A percentile compares a stretch with the other conserved stretches of the same genome.
These are phyloP conservation scores for Daldinia sp. DNA, from an alignment of 2,329 filamentous ascomycete genomes.

Conservation along the genomic window DNA sequence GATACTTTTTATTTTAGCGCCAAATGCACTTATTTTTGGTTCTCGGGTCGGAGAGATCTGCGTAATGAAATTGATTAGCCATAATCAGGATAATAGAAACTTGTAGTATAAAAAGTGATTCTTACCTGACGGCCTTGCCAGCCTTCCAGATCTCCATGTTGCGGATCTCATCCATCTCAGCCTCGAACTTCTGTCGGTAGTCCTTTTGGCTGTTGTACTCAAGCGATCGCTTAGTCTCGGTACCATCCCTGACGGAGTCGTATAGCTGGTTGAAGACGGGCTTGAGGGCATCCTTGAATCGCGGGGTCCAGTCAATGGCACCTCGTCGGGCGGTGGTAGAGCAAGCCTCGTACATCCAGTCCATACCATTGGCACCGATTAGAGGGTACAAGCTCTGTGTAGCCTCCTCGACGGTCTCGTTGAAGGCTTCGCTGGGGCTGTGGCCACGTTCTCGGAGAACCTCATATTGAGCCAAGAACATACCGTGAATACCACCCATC, in stretches of 20 bases:
- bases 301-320: conserved; percentile 97
- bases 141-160: conserved; percentile 99
- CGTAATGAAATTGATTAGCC: conserved; percentile 27
- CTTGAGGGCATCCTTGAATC: conserved; percentile 98
- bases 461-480: conserved; percentile 99
- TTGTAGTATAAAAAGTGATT: conserved; percentile 29
- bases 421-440: conserved; percentile 98
- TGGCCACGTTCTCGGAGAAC: conserved; percentile 98
- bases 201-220: conserved; percentile 96
- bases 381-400: conserved; percentile 98
- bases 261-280: conserved; percentile 98
- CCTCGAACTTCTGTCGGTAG: conserved; percentile 97
- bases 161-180: conserved; percentile 98
- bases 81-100: background rate
- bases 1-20: conserved; percentile 31
- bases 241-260: conserved; percentile 87
- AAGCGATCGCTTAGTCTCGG: conserved; percentile 94
- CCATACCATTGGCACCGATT: conserved; percentile 97
- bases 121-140: conserved; percentile 92
- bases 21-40: conserved; percentile 71
- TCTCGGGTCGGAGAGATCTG: conserved; percentile 83
- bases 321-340: conserved; percentile 97
- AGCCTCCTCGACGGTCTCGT: conserved; percentile 99
- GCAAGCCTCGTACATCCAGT: conserved; percentile 99
- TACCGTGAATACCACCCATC: conserved; percentile 99